Percentiles rank a stretch among this genome's conserved stretches.
Conservation (phyloP, 805 yeast genomes). For the Candida peoriensis region DNA sequence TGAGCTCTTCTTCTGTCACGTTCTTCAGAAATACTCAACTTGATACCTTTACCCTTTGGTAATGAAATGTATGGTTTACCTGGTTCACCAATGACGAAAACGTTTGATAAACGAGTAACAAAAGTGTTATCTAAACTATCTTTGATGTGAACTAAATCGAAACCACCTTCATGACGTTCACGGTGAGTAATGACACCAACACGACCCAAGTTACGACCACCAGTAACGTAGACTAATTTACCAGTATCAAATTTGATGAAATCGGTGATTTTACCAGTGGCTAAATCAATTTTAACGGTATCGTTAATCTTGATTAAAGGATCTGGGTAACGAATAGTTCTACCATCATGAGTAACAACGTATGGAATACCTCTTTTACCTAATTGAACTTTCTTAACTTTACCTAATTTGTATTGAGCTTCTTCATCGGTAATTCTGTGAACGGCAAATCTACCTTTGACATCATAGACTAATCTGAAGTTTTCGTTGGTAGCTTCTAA, state of each 20-base stretch:
- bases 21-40: conserved; percentile 93
- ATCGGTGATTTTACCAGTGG: conserved; percentile 87
- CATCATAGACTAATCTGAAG: conserved; percentile 98
- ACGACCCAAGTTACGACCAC: conserved; percentile 98
- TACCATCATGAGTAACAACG: conserved; percentile 98
- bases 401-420: conserved; percentile 95
- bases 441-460: conserved; percentile 98
- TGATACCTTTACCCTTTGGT: conserved; percentile 99
- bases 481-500: conserved; percentile 97
- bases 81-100: conserved; percentile 91
- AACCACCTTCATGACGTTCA: conserved; percentile 97
- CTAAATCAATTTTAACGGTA: conserved; percentile 94
- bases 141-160: conserved; percentile 95
- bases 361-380: conserved; percentile 98
- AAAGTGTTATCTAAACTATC: conserved; percentile 90
- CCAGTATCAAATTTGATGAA: conserved; percentile 90
- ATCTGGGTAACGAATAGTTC: conserved; percentile 99
- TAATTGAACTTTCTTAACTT: conserved; percentile 95
- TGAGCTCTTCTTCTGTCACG: conserved; percentile 97
- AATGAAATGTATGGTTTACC: conserved; percentile 89
- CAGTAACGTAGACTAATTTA: conserved; percentile 86
- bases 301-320: conserved; percentile 95
- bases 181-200: conserved; percentile 93
- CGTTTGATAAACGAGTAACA: conserved; percentile 91
- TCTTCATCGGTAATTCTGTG: conserved; percentile 99